A percentile compares a stretch with the other conserved stretches of the same genome.
Evolutionary conservation across 139 green algal species (phyloP).

Genomic region (Desmodesmus armatus): DNA sequence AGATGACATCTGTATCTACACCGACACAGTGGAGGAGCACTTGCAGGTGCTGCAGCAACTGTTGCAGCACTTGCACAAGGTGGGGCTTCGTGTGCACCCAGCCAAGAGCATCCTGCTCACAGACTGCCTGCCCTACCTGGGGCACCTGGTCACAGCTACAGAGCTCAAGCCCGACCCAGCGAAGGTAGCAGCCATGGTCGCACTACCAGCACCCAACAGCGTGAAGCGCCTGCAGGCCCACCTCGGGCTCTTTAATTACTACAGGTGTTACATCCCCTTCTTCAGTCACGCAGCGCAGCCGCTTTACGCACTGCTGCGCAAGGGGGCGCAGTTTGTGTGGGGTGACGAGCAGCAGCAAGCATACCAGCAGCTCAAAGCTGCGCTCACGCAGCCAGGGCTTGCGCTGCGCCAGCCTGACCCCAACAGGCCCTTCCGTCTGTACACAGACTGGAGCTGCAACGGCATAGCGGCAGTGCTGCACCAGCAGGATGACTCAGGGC

Average conservation of each 20-base stretch:
- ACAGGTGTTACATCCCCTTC: constrained; percentile 46
- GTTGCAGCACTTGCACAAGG: not conserved
- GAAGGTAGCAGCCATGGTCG: constrained; percentile 53
- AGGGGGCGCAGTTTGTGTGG: constrained; percentile 40
- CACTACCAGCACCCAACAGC: constrained; percentile 40
- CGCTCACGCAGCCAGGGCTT: not conserved
- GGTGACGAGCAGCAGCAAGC: not conserved
- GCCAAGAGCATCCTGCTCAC: constrained; percentile 36
- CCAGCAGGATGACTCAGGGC: too few species aligned
- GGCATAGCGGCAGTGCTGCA: constrained; percentile 53
- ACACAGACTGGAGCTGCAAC: constrained; percentile 24
- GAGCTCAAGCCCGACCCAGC: constrained; percentile 34
- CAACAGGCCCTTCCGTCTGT: constrained; percentile 6
- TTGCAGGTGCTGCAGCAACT: constrained; percentile 36
- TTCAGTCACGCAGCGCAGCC: constrained; percentile 41
- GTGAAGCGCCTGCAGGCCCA: constrained; percentile 42
- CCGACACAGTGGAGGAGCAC: constrained; percentile 13
- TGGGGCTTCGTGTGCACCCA: constrained; percentile 43
- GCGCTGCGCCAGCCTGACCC: not conserved
- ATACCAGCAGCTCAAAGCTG: constrained; percentile 27
- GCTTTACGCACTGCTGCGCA: constrained; percentile 46
- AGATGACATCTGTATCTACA: constrained; percentile 42
- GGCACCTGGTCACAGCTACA: constrained; percentile 41
- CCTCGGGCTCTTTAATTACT: constrained; percentile 54
- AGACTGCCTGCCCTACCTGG: constrained; percentile 49